Evolutionary conservation across 495 filamentous ascomycete species (phyloP).

Genomic region (Podospora conica): DNA sequence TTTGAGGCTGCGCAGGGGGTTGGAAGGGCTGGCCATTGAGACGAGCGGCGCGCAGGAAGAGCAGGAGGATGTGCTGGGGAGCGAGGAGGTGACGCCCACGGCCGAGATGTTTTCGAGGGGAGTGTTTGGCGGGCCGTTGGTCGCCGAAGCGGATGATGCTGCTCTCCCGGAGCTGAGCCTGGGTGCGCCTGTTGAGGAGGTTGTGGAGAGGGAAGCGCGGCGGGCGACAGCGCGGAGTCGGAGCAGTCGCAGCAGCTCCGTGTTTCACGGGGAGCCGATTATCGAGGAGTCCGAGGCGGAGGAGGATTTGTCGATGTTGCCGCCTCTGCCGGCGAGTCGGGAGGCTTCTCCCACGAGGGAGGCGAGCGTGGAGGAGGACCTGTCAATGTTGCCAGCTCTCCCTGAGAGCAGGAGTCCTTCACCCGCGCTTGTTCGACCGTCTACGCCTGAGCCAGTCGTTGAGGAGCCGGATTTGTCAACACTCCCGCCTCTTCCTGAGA

Average conservation of each 20-base stretch:
- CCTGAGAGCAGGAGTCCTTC: slow-evolving; percentile 15
- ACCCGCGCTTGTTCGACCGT: background rate
- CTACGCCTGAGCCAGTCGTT: background rate
- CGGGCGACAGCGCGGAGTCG: background rate
- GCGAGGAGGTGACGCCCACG: slow-evolving; percentile 33
- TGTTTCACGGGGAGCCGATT: background rate
- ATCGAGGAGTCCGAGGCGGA: background rate
- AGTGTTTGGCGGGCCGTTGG: background rate
- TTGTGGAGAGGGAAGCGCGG: background rate
- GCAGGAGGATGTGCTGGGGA: slow-evolving; percentile 22
- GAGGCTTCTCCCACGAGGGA: background rate
- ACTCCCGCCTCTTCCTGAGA: slow-evolving; percentile 2
- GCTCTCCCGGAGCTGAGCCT: background rate
- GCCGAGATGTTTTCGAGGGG: slow-evolving; percentile 6
- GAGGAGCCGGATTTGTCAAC: background rate
- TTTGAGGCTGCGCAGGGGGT: background rate
- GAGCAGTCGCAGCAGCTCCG: background rate
- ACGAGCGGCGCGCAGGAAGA: slow-evolving; percentile 12
- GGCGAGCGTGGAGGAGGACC: background rate
- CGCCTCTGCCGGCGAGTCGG: background rate
- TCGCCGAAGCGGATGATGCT: background rate
- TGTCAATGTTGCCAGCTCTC: slow-evolving; percentile 10
- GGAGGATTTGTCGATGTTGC: background rate
- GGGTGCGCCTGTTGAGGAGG: background rate
- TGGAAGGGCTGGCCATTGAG: slow-evolving; percentile 24